A percentile compares a stretch with the other conserved stretches of the same genome.
phyloP scores from a whole-genome alignment of 371 early-diverging fungal species.

The Catenaria anguillulae region DNA sequence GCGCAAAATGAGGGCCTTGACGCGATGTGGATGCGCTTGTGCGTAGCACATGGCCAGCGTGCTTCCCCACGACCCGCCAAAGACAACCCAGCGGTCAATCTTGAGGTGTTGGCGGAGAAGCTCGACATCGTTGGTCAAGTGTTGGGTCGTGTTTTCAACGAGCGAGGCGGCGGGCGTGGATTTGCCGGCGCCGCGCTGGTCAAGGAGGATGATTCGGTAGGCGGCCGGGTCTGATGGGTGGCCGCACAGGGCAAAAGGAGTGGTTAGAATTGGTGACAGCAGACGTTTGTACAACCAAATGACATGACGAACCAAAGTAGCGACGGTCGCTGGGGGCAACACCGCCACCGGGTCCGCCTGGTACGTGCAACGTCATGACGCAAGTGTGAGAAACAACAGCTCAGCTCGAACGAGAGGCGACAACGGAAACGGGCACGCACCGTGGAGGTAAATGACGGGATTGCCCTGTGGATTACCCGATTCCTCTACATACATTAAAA shows the following conservation, averaged over 20 bases:
- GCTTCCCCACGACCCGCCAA: constrained; percentile 38
- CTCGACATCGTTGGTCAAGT: constrained; percentile 43
- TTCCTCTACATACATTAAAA: too few species aligned
- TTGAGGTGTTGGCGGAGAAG: constrained; percentile 26
- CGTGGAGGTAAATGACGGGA: constrained; percentile 40
- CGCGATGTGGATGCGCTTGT: constrained; percentile 32
- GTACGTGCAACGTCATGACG: neutral
- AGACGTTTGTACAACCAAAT: too few species aligned
- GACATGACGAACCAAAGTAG: neutral
- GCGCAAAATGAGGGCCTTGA: constrained; percentile 43
- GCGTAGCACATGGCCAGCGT: constrained; percentile 43
- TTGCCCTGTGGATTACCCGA: constrained; percentile 23
- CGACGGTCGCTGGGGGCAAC: constrained; percentile 21
- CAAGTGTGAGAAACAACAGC: constrained; percentile 10
- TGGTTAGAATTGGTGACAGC: too few species aligned
- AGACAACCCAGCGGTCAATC: constrained; percentile 48
- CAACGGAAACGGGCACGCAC: too few species aligned
- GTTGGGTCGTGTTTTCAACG: constrained; percentile 40
- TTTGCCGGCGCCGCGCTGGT: constrained; percentile 48
- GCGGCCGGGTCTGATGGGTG: constrained; percentile 22
- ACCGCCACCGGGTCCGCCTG: constrained; percentile 24
- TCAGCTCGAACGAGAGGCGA: constrained; percentile 43
- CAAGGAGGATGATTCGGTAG: constrained; percentile 42
- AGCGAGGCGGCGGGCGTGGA: constrained; percentile 39
- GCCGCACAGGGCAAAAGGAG: neutral